Percentiles rank a stretch among this genome's conserved stretches.
Conservation (phyloP, 2,329 filamentous ascomycete species). For the Pyrenochaeta sp. region DNA sequence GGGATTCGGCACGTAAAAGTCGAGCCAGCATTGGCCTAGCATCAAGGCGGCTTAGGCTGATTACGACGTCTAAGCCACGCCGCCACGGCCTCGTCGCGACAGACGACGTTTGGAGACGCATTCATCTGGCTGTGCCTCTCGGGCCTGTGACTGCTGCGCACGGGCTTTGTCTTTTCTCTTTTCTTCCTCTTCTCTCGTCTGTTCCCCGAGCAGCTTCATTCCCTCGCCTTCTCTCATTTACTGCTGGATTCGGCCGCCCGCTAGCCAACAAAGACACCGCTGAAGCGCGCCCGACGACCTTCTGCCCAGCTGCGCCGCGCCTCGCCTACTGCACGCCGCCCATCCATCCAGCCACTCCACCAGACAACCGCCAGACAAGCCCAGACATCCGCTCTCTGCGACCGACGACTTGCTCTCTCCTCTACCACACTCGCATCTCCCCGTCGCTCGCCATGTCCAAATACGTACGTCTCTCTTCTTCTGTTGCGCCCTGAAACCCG, state of each 20-base stretch:
- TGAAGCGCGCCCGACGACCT: conserved; percentile 10
- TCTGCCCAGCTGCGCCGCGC: conserved; percentile 30
- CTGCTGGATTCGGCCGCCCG: not conserved
- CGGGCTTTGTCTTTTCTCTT: too few species aligned
- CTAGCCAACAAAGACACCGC: not conserved
- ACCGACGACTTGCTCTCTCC: conserved; percentile 9
- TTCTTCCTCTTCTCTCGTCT: too few species aligned
- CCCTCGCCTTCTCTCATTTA: too few species aligned
- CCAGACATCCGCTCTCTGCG: conserved; percentile 8
- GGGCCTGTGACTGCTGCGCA: too few species aligned
- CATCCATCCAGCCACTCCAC: too few species aligned
- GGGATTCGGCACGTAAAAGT: too few species aligned
- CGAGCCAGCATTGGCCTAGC: not conserved
- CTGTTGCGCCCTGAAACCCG: too few species aligned
- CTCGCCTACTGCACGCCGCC: conserved; percentile 17
- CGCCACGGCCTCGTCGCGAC: conserved; percentile 10
- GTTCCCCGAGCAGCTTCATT: too few species aligned
- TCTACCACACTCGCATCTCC: conserved; percentile 8
- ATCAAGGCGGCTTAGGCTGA: conserved; percentile 1
- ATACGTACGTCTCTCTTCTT: conserved; percentile 34
- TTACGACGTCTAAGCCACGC: conserved; percentile 17
- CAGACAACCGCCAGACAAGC: conserved; percentile 12
- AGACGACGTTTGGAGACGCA: too few species aligned
- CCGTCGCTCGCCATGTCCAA: conserved; percentile 11
- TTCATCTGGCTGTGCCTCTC: too few species aligned